A percentile compares a stretch with the other conserved stretches of the same genome.
These are phyloP conservation scores for Phytophthora sp. DNA, from an alignment of 352 stramenopile species.

Conservation along the genomic window DNA sequence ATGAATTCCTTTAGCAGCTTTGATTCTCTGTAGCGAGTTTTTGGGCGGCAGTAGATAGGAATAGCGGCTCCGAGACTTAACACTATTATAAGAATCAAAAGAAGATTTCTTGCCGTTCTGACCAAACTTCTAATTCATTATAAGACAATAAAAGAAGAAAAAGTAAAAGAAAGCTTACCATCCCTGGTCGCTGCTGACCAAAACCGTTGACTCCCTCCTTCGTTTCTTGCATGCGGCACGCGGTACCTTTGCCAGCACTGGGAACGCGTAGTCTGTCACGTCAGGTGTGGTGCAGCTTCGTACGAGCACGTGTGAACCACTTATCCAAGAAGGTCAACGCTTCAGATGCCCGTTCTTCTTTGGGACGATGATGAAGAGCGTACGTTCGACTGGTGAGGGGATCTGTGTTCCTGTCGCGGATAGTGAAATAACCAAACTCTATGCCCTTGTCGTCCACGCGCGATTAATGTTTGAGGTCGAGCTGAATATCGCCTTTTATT, in stretches of 20 bases:
- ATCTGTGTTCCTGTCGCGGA: slow-evolving; percentile 16
- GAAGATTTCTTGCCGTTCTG: too few species aligned
- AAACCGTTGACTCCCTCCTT: neutral
- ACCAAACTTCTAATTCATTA: too few species aligned
- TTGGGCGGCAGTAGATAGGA: too few species aligned
- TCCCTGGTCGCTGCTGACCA: too few species aligned
- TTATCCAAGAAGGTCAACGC: slow-evolving; percentile 1
- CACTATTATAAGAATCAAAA: too few species aligned
- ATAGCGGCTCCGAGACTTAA: too few species aligned
- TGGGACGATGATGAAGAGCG: neutral
- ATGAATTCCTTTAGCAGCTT: too few species aligned
- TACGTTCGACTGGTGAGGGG: slow-evolving; percentile 8
- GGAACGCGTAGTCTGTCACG: slow-evolving; percentile 3
- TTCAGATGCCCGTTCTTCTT: slow-evolving; percentile 2
- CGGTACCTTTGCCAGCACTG: neutral
- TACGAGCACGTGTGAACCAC: slow-evolving; percentile 1
- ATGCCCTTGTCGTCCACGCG: neutral
- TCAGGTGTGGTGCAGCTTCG: neutral
- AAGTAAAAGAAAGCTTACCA: too few species aligned
- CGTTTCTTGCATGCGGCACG: neutral
- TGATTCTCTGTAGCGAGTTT: too few species aligned
- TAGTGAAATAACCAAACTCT: slow-evolving; percentile 11
- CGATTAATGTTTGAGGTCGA: neutral
- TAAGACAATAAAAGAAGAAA: too few species aligned
- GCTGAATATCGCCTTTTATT: slow-evolving; percentile 14